Evolutionary conservation across 2,329 filamentous ascomycete species (phyloP).

Genomic region (Shiraia sp.): DNA sequence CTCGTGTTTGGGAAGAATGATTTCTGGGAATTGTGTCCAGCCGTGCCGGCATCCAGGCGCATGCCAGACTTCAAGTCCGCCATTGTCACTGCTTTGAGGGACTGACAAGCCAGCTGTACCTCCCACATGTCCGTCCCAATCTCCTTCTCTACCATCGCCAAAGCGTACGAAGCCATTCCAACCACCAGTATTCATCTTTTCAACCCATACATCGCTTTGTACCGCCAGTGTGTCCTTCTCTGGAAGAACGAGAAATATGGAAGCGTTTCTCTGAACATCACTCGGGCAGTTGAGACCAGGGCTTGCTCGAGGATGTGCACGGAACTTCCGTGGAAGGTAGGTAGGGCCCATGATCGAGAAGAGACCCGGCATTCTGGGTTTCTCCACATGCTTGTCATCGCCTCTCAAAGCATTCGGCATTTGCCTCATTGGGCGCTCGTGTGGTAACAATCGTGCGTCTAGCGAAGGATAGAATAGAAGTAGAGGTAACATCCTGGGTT

Average conservation of each 20-base stretch:
- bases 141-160: conserved; percentile 36
- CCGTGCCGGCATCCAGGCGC: conserved; percentile 43
- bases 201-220: conserved; percentile 50
- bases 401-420: conserved; percentile 41
- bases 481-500: conserved; percentile 43
- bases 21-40: conserved; percentile 50
- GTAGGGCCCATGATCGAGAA: conserved; percentile 48
- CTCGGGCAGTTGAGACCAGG: conserved; percentile 43
- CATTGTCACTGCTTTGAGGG: conserved; percentile 23
- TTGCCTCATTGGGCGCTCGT: conserved; percentile 44
- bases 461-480: conserved; percentile 51
- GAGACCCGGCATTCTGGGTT: conserved; percentile 38
- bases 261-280: conserved; percentile 43
- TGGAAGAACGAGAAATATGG: conserved; percentile 48
- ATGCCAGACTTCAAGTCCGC: conserved; percentile 46
- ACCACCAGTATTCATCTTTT: conserved; percentile 40
- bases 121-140: conserved; percentile 34
- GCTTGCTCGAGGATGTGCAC: conserved; percentile 46
- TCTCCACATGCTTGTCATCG: conserved; percentile 33
- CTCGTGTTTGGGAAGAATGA: conserved; percentile 44
- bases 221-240: conserved; percentile 48
- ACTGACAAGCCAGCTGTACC: conserved; percentile 16
- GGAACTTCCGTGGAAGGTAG: conserved; percentile 45
- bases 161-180: conserved; percentile 41
- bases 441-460: conserved; percentile 47